phyloP scores from a whole-genome alignment of 2,329 filamentous ascomycete genomes.

The Cordyceps fumosorosea region DNA sequence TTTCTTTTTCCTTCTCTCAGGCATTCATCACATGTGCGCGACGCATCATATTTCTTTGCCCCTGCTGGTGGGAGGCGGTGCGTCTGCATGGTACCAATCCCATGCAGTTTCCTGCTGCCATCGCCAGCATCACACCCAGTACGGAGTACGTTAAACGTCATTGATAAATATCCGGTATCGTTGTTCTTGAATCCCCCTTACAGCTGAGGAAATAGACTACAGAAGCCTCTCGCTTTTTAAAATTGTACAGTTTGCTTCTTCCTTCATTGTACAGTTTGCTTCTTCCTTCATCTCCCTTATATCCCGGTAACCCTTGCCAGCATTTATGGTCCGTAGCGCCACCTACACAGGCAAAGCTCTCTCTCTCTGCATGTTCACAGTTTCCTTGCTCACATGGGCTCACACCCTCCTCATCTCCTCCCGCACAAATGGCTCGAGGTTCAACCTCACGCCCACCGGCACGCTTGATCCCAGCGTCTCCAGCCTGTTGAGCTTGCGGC shows the following conservation, averaged over 20 bases:
- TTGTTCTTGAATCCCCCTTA: background rate
- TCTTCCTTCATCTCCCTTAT: no score
- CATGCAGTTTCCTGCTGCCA: background rate
- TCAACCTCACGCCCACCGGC: conserved; percentile 27
- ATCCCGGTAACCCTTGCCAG: no score
- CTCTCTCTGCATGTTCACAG: no score
- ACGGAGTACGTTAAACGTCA: no score
- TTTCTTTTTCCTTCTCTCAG: background rate
- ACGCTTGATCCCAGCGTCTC: conserved; percentile 40
- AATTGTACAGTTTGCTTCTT: no score
- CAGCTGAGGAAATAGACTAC: conserved; percentile 2
- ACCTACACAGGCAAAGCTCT: no score
- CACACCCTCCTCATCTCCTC: conserved; percentile 23
- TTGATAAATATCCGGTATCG: background rate
- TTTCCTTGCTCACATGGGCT: background rate
- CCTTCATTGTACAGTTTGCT: no score
- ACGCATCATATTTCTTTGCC: background rate
- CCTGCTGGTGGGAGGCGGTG: background rate
- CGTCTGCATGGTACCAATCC: background rate
- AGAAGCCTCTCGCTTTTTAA: background rate
- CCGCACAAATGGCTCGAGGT: conserved; percentile 29
- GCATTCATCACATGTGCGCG: background rate
- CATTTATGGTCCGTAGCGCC: no score
- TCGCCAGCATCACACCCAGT: no score
- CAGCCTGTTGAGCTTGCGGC: conserved; percentile 32